Evolutionary conservation across 1,139 yeast species (phyloP).

Genomic region (Pichia sp.): DNA sequence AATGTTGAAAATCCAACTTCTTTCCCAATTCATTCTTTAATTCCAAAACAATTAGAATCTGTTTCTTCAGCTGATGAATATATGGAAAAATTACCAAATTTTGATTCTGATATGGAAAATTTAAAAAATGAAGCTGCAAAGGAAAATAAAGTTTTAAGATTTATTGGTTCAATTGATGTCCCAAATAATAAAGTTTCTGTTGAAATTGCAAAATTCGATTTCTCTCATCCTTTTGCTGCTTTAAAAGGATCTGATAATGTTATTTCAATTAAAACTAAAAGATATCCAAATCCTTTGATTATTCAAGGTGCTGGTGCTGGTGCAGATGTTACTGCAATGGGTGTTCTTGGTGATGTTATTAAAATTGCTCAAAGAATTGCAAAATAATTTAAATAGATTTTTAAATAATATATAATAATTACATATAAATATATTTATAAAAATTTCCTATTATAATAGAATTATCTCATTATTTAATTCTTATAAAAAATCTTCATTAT

Average conservation of each 20-base stretch:
- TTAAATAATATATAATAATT: neutral
- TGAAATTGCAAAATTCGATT: constrained; percentile 77
- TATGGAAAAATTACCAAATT: constrained; percentile 71
- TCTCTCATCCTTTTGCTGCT: constrained; percentile 92
- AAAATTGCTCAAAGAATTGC: constrained; percentile 84
- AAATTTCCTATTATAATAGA: neutral
- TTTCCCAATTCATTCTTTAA: constrained; percentile 91
- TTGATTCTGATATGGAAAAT: constrained; percentile 70
- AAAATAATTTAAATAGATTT: constrained; percentile 4
- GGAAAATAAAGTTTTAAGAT: constrained; percentile 83
- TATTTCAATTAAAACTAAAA: constrained; percentile 80
- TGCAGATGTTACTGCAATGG: constrained; percentile 97
- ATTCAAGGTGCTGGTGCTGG: constrained; percentile 99
- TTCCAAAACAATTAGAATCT: constrained; percentile 79
- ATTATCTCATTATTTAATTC: neutral
- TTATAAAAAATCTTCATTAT: constrained; percentile 16
- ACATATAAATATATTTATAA: neutral
- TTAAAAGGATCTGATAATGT: constrained; percentile 95
- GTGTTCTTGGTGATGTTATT: constrained; percentile 89
- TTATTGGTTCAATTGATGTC: constrained; percentile 85
- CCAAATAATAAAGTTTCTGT: constrained; percentile 65
- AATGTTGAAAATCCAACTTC: constrained; percentile 84
- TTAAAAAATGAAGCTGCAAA: constrained; percentile 75
- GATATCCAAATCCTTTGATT: constrained; percentile 88
- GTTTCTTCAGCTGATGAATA: constrained; percentile 71